A percentile compares a stretch with the other conserved stretches of the same genome.
Conservation (phyloP, 768 basidiomycete genomes). For the Phanerochaete sordida region DNA sequence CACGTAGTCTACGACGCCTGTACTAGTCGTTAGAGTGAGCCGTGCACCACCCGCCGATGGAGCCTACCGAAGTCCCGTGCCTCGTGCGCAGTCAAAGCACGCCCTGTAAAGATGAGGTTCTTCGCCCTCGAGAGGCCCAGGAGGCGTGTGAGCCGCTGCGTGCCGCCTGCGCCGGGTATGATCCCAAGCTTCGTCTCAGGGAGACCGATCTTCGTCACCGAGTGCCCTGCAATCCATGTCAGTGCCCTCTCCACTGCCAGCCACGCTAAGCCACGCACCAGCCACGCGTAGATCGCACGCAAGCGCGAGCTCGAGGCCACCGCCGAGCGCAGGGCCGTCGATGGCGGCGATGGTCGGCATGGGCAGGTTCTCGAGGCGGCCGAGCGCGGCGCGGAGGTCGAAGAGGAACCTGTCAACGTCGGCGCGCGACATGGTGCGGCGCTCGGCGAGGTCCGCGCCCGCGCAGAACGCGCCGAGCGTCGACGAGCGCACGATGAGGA, state of each 20-base stretch:
- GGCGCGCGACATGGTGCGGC: constrained; percentile 72
- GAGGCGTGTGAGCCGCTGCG: constrained; percentile 76
- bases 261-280: constrained; percentile 42
- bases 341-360: constrained; percentile 85
- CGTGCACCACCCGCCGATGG: not conserved
- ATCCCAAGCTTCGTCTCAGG: constrained; percentile 79
- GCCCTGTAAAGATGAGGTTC: constrained; percentile 81
- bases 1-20: constrained; percentile 83
- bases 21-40: not conserved
- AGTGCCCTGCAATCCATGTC: constrained; percentile 51
- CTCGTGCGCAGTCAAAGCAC: constrained; percentile 60
- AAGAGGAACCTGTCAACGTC: constrained; percentile 77
- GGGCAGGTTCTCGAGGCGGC: constrained; percentile 74
- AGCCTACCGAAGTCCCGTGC: constrained; percentile 67
- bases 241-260: too few relatives aligned
- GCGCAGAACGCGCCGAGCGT: constrained; percentile 82
- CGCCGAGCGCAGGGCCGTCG: constrained; percentile 90
- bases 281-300: constrained; percentile 90
- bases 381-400: constrained; percentile 67
- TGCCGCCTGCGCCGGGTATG: constrained; percentile 90
- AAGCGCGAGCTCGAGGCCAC: constrained; percentile 85
- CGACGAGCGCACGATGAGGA: constrained; percentile 81
- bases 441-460: constrained; percentile 85
- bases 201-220: constrained; percentile 82
- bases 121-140: constrained; percentile 81